phyloP scores from a whole-genome alignment of 192 early-diverging fungal species.

The Chytriomyces sp. region DNA sequence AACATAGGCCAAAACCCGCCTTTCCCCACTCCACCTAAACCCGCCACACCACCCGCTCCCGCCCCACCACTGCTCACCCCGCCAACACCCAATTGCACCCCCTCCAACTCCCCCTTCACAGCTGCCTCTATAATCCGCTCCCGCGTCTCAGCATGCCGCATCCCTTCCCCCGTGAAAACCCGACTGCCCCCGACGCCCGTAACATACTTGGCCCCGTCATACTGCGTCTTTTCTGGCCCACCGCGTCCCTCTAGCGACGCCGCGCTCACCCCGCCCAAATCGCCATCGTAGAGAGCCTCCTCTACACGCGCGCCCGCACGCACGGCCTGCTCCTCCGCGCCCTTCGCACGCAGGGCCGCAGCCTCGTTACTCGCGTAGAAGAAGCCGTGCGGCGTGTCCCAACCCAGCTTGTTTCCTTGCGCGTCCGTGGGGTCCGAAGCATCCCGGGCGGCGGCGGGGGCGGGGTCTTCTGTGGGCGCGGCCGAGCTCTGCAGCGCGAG shows the following conservation, averaged over 20 bases:
- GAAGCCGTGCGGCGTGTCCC: conserved; percentile 32
- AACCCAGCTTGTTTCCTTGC: conserved; percentile 3
- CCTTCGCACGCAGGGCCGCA: background rate
- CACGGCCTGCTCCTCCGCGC: conserved; percentile 15
- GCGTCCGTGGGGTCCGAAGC: background rate
- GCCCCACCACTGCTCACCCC: conserved; percentile 26
- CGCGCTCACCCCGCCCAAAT: conserved; percentile 11
- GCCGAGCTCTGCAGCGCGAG: conserved; percentile 14
- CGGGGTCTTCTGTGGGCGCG: background rate
- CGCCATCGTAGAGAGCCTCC: background rate
- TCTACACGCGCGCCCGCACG: background rate
- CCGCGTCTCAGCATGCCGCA: conserved; percentile 9
- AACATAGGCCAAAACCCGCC: conserved; percentile 28
- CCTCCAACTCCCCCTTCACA: conserved; percentile 6
- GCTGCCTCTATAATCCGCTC: conserved; percentile 15
- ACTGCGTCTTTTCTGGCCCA: conserved; percentile 13
- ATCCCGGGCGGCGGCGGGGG: background rate
- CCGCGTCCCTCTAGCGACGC: background rate
- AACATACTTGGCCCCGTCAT: conserved; percentile 23
- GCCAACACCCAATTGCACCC: conserved; percentile 14
- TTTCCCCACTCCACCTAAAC: conserved; percentile 19
- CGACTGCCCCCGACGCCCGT: conserved; percentile 12
- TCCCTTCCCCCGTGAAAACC: conserved; percentile 29
- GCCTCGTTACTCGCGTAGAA: conserved; percentile 24
- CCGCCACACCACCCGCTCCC: conserved; percentile 20